Percentiles rank a stretch among this genome's conserved stretches.
Conservation (phyloP, 2,329 filamentous ascomycete species). For the Rutstroemia sp. region DNA sequence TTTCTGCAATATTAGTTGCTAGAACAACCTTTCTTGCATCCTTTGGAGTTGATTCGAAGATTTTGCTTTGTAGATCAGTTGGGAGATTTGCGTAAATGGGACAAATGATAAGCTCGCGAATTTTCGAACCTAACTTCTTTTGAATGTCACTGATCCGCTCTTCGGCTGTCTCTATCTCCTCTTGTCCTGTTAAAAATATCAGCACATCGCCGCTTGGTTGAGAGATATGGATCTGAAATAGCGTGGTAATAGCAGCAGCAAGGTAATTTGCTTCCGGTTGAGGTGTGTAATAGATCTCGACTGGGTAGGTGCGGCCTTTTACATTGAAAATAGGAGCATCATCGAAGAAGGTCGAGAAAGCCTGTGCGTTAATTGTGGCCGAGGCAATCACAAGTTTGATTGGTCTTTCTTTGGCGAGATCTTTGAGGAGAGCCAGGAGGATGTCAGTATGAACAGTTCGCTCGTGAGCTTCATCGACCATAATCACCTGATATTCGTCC, state of each 20-base stretch:
- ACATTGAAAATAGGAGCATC: slow-evolving; percentile 92
- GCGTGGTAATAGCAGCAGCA: slow-evolving; percentile 81
- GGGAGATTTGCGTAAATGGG: slow-evolving; percentile 94
- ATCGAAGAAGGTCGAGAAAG: slow-evolving; percentile 88
- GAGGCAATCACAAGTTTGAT: slow-evolving; percentile 91
- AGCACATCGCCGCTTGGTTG: slow-evolving; percentile 83
- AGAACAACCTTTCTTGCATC: slow-evolving; percentile 85
- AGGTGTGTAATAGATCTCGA: slow-evolving; percentile 85
- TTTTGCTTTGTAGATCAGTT: slow-evolving; percentile 82
- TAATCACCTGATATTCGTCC: slow-evolving; percentile 76
- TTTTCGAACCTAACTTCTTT: slow-evolving; percentile 74
- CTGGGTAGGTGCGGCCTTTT: slow-evolving; percentile 78
- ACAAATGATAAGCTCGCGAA: slow-evolving; percentile 81
- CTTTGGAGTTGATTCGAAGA: slow-evolving; percentile 87
- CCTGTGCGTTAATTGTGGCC: slow-evolving; percentile 88
- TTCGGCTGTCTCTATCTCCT: slow-evolving; percentile 88
- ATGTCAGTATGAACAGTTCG: slow-evolving; percentile 88
- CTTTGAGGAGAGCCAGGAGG: slow-evolving; percentile 78
- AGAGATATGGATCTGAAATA: slow-evolving; percentile 90
- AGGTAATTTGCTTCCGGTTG: slow-evolving; percentile 93
- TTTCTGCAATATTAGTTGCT: slow-evolving; percentile 96
- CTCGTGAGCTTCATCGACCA: slow-evolving; percentile 98
- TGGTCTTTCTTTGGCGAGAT: slow-evolving; percentile 72
- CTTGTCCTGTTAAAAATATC: slow-evolving; percentile 91
- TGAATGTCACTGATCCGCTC: slow-evolving; percentile 82